Base-by-base conservation (phyloP, 352 stramenopile species). In the Pythium volutum region DNA sequence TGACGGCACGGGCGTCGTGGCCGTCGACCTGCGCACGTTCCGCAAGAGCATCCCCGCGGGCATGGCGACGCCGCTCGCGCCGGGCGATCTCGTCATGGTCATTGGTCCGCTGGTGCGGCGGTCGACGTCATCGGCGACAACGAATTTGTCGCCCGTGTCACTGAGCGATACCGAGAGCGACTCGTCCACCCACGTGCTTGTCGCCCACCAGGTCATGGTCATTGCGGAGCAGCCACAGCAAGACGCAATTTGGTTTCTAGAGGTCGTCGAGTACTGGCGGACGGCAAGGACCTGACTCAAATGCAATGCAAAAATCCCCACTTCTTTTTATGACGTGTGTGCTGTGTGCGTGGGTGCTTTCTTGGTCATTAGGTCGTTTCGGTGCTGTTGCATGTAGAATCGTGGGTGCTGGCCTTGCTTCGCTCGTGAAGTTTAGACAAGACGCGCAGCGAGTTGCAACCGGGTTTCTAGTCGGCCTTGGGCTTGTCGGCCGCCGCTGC, bases 81-180 rank as follows among this genome's bases (percentile, higher is more conserved):
- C 42, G 84, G 81, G 81, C 25, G 79, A 88, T 59, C 87, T 87
- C 45, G 69, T 91, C n/a, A 89, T 93, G 80, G 69, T 82, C 18
- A 91, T 93, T 52, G 84, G 84, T 1, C 84, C 84, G 2, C 66
- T 89, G 42, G 71, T 82, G 45, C 62, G 62, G 29, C 62, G 54
- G 18, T 39, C 51, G 36, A 26, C 57, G 15, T 9, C 16, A 4
- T 12, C 50, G 16, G 8, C 20, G 31, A 36, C 42, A 11, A 49
- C 46, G 12, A 22, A 47, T 34, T 49, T 59, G 23, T 58, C 58
- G 29, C 42, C 50, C 23, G 9, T 56, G 3, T 14, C 51, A 15
- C 16, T 49, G 29, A 66, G 49, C 50, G 59, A 66, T 26, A 39
- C 52, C 16, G 59, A 66, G 27, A 64, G 47, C 27, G 56, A 56